Base-by-base conservation (phyloP, 371 early-diverging fungal genomes). In the Funneliformis caledonium region DNA sequence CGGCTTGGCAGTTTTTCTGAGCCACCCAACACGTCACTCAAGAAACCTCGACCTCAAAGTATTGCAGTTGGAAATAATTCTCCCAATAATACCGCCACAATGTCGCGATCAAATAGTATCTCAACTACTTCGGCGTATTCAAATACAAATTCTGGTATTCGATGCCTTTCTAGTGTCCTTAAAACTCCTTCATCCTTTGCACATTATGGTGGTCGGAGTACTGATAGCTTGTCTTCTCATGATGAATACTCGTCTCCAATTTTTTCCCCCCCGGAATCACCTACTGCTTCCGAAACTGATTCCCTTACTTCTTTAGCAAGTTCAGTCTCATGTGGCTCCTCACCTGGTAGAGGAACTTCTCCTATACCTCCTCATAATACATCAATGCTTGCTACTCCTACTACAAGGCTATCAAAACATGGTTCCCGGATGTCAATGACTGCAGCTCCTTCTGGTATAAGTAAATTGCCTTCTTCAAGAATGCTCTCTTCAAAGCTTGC, bases 201-300 rank as follows among this genome's bases (percentile, higher is more conserved):
- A 1, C 16, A 47, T 64, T 43, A 31, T 26, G 48, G 64, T 50
- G 47, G 77, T 47, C 64, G 64, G 1, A 77, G 77, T 65, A 42
- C 77, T 47, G 77, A 77, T 65, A 77, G 77, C 26, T 37, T 76
- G 14, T 76, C 76, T 42, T 76, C 76, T 2, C 45, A 77, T 48
- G 77, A 77, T 22, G 77, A 77, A n/a, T 65, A 77, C 6, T 73
- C 73, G n/a, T 42, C 37, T 70, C 16, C 70, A n/a, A 64, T 77
- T 31, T 77, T 77, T 47, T 43, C 65, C n/a, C 77, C 77, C 31
- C 77, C 77, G 47, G 77, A 77, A 65, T 77, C 77, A 12, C 77
- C 77, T 61, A 65, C 65, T 16, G 65, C 48, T n/a, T 77, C 77
- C 10, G 77, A 77, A 65, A 77, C 77, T 0, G 77, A 77, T 47